phyloP scores from a whole-genome alignment of 768 basidiomycete genomes.

The Boletus rex-veris region DNA sequence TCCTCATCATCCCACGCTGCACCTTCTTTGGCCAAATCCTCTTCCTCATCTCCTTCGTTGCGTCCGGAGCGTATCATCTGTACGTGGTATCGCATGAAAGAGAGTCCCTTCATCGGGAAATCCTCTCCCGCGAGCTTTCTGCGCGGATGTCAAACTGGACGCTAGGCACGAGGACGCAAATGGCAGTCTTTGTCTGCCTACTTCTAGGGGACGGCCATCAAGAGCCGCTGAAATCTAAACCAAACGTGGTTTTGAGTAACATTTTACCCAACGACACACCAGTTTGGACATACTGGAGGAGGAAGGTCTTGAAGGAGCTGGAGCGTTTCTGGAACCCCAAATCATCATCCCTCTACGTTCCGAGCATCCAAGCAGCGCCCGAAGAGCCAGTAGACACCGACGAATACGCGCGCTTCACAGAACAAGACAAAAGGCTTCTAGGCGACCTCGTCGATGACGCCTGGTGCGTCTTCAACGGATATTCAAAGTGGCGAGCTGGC shows the following conservation, averaged over 20 bases:
- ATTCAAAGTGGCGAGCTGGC: constrained; percentile 5
- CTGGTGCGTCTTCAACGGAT: constrained; percentile 22
- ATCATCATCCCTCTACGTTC: constrained; percentile 2
- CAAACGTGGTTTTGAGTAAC: constrained; percentile 1
- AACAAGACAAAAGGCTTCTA: constrained; percentile 8
- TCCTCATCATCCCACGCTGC: constrained; percentile 29
- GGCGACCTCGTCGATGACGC: constrained; percentile 19
- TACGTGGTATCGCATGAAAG: constrained; percentile 32
- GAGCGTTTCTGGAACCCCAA: constrained; percentile 3
- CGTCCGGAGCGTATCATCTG: constrained; percentile 33
- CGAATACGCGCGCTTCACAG: constrained; percentile 8
- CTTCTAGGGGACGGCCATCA: constrained; percentile 10
- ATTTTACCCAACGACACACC: constrained; percentile 30
- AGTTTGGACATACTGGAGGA: constrained; percentile 28
- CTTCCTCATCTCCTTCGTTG: constrained; percentile 26
- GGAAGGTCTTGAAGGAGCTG: constrained; percentile 20
- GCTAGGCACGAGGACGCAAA: constrained; percentile 26
- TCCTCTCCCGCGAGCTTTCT: constrained; percentile 15
- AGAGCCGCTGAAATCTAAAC: neutral
- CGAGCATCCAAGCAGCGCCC: constrained; percentile 10
- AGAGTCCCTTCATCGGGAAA: constrained; percentile 13
- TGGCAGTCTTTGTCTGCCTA: constrained; percentile 28
- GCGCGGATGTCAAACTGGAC: constrained; percentile 9
- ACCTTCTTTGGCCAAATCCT: constrained; percentile 33
- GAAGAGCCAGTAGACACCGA: constrained; percentile 5